Conservation (phyloP, 2,329 filamentous ascomycete genomes). For the Sporothrix globosa region DNA sequence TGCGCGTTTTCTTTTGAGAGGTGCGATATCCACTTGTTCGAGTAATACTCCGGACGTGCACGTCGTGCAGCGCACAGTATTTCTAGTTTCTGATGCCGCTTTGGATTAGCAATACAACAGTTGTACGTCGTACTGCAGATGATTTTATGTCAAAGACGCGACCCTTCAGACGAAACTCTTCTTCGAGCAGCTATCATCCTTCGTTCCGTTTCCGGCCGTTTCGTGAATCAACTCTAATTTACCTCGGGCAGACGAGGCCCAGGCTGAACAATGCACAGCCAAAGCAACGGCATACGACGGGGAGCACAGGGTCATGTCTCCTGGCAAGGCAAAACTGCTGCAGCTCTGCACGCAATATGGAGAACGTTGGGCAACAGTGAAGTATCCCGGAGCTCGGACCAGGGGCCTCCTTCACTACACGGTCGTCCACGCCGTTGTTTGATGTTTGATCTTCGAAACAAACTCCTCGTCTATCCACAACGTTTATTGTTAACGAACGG, state of each 20-base stretch:
- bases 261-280: background rate
- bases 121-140: too few species aligned
- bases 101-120: too few species aligned
- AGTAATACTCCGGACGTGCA: background rate
- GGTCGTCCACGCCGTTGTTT: constrained; percentile 23
- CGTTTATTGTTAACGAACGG: background rate
- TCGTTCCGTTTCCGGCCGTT: background rate
- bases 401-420: background rate
- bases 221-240: background rate
- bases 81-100: background rate
- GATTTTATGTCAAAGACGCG: background rate
- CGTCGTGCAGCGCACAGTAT: background rate
- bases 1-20: constrained; percentile 10
- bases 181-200: too few species aligned
- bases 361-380: too few species aligned
- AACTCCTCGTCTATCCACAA: background rate
- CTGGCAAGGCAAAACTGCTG: too few species aligned
- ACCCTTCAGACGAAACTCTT: too few species aligned
- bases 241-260: constrained; percentile 10
- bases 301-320: background rate
- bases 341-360: too few species aligned
- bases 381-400: background rate
- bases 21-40: too few species aligned
- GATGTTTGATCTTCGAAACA: constrained; percentile 29
- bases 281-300: background rate